Evolutionary conservation across 192 early-diverging fungal genomes (phyloP).

Genomic region (Coemansia sp.): DNA sequence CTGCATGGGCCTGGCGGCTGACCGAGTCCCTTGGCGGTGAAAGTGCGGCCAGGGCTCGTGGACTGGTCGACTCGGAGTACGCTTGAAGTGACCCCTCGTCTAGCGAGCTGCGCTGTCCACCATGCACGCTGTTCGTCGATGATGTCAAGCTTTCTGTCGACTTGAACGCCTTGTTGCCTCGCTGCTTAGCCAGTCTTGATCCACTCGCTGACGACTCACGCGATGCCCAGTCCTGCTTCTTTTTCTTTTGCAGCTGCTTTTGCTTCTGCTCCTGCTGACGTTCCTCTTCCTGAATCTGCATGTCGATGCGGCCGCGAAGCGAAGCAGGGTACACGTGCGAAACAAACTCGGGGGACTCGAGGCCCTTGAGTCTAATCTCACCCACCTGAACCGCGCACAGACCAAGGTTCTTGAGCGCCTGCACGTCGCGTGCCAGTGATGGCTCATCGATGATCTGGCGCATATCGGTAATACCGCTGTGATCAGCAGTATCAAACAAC

Average conservation of each 20-base stretch:
- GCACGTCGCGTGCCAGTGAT: constrained; percentile 54
- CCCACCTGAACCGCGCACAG: constrained; percentile 73
- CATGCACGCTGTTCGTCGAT: constrained; percentile 8
- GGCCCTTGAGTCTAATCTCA: constrained; percentile 81
- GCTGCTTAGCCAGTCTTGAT: constrained; percentile 22
- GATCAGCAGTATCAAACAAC: constrained; percentile 53
- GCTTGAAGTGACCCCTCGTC: constrained; percentile 34
- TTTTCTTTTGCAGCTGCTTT: constrained; percentile 25
- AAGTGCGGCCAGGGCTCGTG: constrained; percentile 20
- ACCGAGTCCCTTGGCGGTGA: constrained; percentile 44
- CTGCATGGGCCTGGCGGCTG: constrained; percentile 10
- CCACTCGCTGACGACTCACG: constrained; percentile 17
- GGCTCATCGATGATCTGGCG: constrained; percentile 55
- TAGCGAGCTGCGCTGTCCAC: constrained; percentile 33
- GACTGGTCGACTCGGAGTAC: constrained; percentile 29
- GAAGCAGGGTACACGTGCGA: constrained; percentile 65
- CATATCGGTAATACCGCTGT: constrained; percentile 53
- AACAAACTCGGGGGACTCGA: constrained; percentile 84
- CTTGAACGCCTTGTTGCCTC: constrained; percentile 18
- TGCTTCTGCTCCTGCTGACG: constrained; percentile 31
- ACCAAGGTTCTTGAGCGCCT: constrained; percentile 67
- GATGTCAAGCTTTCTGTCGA: constrained; percentile 19
- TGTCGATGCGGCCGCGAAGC: constrained; percentile 52
- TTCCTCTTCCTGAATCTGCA: constrained; percentile 47
- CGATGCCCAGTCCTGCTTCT: constrained; percentile 35